Base-by-base conservation (phyloP, 768 basidiomycete species). In the Podaxis sp. region DNA sequence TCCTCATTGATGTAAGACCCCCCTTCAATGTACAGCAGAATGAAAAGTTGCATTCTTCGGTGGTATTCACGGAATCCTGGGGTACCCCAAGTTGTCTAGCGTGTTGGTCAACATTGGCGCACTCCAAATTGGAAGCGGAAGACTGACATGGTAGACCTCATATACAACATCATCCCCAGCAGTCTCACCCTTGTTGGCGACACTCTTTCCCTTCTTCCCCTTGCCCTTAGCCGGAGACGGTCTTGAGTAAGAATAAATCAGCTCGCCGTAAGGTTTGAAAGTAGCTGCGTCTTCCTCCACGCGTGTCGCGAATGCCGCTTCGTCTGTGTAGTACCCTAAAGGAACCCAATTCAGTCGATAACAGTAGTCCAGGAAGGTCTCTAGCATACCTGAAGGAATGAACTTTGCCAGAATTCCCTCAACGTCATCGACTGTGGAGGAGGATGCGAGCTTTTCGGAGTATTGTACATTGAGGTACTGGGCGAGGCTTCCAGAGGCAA, bases 1-100 rank as follows among this genome's bases (percentile, higher is more conserved):
- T 93, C 92, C 66, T 98, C 96, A 69, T 89, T 86, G 66, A 99
- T 93, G 74, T 95, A 99, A 12, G 92, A 94, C 2, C 96, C 97
- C 11, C 85, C 97, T 72, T 99, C 97, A 68, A 99, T 95, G 76
- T 93, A 98, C 4, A 99, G 80, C 60, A 96, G 73, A 66, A 98
- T 93, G 73, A 97, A 98, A 55, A 98, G 72, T 75, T 99, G 97
- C 91, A 97, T 96, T 58, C 86, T 80, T 17, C 90, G 83, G 71
- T 98, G 96, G 64, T 93, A 95, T 74, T 96, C 94, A 71, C 81
- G 82, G 77, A 98, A 99, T 12, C 93, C 96, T 6, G 90, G 84
- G 0, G 93, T 92, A 62, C 86, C 74, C 86, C 92, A 95, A 22
- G 87, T 96, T 20, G 87, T 77, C 95, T 98, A 68, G 33, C 8